phyloP scores from a whole-genome alignment of 2,329 filamentous ascomycete genomes.

The Clarireedia hainanense region DNA sequence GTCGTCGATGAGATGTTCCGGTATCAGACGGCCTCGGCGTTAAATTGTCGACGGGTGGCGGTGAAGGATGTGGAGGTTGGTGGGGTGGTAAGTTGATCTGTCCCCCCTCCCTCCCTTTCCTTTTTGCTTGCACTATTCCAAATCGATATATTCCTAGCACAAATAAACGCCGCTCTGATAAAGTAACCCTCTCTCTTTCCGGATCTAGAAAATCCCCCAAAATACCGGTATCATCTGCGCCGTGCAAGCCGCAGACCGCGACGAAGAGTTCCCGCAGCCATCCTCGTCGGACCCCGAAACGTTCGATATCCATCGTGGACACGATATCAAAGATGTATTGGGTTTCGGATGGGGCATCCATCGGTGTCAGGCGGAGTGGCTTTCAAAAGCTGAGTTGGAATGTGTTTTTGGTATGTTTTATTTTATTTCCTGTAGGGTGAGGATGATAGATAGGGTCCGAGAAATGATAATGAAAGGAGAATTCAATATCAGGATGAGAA shows the following conservation, averaged over 20 bases:
- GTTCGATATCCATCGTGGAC: conserved; percentile 37
- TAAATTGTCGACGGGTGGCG: conserved; percentile 40
- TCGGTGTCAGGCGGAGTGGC: conserved; percentile 38
- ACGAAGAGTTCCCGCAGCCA: conserved; percentile 34
- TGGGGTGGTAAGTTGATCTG: conserved; percentile 26
- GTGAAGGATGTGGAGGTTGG: conserved; percentile 39
- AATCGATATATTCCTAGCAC: neutral
- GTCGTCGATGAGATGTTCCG: conserved; percentile 44
- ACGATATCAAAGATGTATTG: conserved; percentile 31
- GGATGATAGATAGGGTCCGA: neutral
- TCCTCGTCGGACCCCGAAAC: conserved; percentile 29
- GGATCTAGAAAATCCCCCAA: conserved; percentile 23
- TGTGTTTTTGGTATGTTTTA: conserved; percentile 35
- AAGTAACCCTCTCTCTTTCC: no score
- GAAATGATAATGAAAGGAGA: no score
- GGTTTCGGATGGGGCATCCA: conserved; percentile 41
- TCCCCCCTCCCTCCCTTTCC: neutral
- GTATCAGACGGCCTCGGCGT: conserved; percentile 39
- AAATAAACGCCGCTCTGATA: neutral
- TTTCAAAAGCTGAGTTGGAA: conserved; percentile 37
- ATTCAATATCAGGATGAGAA: no score
- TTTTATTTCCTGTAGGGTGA: neutral
- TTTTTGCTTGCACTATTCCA: neutral
- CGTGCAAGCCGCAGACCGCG: conserved; percentile 40
- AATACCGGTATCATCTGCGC: conserved; percentile 41